phyloP scores from a whole-genome alignment of 169 alveolate genomes.

The Amoebophrya sp. region DNA sequence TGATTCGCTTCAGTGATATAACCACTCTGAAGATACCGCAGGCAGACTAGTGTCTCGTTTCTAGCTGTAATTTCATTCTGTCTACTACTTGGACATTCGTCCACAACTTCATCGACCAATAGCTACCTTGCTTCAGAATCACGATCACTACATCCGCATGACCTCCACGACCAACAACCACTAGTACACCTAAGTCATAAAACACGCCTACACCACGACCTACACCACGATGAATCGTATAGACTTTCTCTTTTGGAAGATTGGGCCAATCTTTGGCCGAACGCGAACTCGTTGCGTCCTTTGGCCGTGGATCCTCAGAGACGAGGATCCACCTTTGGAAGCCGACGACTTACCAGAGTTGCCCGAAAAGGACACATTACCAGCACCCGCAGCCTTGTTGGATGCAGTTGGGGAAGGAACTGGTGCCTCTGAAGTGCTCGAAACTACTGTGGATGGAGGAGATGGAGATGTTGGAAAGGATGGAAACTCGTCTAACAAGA shows the following conservation, averaged over 20 bases:
- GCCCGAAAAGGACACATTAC: background rate
- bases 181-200: no score
- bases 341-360: background rate
- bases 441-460: background rate
- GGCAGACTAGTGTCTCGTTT: no score
- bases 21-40: no score
- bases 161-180: no score
- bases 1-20: no score
- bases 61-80: no score
- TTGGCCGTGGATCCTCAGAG: background rate
- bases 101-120: no score
- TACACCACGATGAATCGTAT: background rate
- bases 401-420: background rate
- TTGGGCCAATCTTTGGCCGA: background rate
- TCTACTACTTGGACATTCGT: no score
- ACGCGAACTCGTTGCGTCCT: background rate
- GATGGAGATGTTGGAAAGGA: background rate
- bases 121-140: no score
- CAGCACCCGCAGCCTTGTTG: no score
- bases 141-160: no score
- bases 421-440: background rate
- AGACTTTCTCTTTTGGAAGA: background rate
- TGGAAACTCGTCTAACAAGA: background rate
- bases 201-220: no score
- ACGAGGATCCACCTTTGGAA: background rate